Percentiles rank a stretch among this genome's conserved stretches.
Evolutionary conservation across 2,329 filamentous ascomycete species (phyloP).

Genomic region (Hypoxylon sp.): DNA sequence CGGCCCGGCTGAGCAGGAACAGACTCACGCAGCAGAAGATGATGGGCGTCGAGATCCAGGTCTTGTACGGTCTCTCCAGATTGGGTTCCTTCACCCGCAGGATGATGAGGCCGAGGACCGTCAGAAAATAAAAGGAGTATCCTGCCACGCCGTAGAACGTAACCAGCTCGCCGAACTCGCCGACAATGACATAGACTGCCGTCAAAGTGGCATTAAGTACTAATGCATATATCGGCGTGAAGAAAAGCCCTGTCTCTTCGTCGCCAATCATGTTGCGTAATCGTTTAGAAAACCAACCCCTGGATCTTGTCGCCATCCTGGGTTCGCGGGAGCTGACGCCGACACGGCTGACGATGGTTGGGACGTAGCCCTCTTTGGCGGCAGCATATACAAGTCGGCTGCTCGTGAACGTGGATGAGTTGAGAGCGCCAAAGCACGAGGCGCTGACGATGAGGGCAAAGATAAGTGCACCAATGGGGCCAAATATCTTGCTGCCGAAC

Average conservation of each 20-base stretch:
- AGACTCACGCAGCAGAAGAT: slow-evolving; percentile 98
- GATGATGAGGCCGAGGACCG: slow-evolving; percentile 91
- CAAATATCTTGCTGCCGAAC: slow-evolving; percentile 91
- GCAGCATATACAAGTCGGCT: slow-evolving; percentile 92
- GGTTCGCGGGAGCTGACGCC: slow-evolving; percentile 64
- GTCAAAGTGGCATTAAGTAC: slow-evolving; percentile 80
- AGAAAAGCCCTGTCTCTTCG: slow-evolving; percentile 81
- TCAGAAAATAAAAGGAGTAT: slow-evolving; percentile 97
- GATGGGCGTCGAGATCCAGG: slow-evolving; percentile 96
- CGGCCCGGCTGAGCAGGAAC: slow-evolving; percentile 85
- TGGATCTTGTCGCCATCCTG: slow-evolving; percentile 56
- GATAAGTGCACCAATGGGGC: slow-evolving; percentile 79
- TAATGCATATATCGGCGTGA: slow-evolving; percentile 93
- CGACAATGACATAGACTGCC: slow-evolving; percentile 78
- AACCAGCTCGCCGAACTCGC: slow-evolving; percentile 89
- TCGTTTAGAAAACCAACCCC: slow-evolving; percentile 65
- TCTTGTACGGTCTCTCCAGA: slow-evolving; percentile 89
- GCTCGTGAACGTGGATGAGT: slow-evolving; percentile 92
- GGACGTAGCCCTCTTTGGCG: slow-evolving; percentile 94
- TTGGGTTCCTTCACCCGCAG: slow-evolving; percentile 86
- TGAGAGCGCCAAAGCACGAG: slow-evolving; percentile 93
- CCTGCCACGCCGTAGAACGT: slow-evolving; percentile 98
- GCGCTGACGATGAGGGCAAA: slow-evolving; percentile 89
- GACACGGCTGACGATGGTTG: slow-evolving; percentile 81
- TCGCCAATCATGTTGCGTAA: slow-evolving; percentile 75